Base-by-base conservation (phyloP, 306 rosid genomes). In the Oemleria cerasiformis region DNA sequence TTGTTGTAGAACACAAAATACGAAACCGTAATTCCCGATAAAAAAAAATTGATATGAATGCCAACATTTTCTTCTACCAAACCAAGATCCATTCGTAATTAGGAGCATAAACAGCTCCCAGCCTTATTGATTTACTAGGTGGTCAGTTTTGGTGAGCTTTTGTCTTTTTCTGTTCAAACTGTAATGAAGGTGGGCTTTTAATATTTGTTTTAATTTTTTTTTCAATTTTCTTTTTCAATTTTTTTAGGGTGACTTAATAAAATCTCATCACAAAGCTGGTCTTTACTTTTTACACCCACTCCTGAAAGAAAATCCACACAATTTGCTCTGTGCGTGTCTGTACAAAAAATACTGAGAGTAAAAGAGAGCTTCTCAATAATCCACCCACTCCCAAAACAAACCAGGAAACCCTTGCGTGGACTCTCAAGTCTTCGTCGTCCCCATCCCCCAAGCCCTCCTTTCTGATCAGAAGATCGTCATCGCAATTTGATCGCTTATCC, bases 351-450 rank as follows among this genome's bases (percentile, higher is more conserved):
- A 45, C 56, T 15, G 47, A 25, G 43, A 47, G 47, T 12, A 56
- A 5, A 23, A 56, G 23, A 6, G 15, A 23, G 62, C 39, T 23
- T 56, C 50, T 12, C 62, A 30, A 56, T 56, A 9, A 49, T 17
- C 69, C 14, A 41, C 62, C 55, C 20, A 5, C 62, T 68, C 63
- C 39, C 5, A 12, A 16, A 70, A 69, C 60, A 53, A 70, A 39
- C 64, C 73, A 70, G 64, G 17, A 55, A 25, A 34, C 64, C 54
- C 40, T 45, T 70, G 30, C 36, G 23, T 55, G 64, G 64, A 69
- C 64, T 40, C 55, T 43, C 45, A 70, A 57, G 66, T 43, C 66
- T 70, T 30, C 43, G 42, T 61, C 47, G 55, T 41, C 25, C 45
- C 15, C 17, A 16, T 9, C 43, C 41, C 41, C 21, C 36, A 63